A percentile compares a stretch with the other conserved stretches of the same genome.
phyloP scores from a whole-genome alignment of 495 filamentous ascomycete species.

The Cairneyella variabilis region DNA sequence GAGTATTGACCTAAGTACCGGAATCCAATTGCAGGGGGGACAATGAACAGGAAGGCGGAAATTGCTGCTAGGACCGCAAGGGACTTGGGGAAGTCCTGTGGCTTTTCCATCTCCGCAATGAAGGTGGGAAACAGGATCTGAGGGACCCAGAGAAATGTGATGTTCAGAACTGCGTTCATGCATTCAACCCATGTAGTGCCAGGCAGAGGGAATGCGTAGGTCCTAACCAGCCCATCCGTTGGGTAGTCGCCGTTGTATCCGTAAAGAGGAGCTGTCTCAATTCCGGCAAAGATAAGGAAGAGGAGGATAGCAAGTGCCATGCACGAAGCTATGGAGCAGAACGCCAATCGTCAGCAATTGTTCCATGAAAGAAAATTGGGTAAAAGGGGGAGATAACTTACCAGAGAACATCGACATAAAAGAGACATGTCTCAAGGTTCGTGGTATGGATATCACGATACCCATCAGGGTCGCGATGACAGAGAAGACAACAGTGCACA shows the following conservation, averaged over 20 bases:
- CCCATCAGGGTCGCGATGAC: slow-evolving; percentile 27
- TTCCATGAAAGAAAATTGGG: background rate
- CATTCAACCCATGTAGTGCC: slow-evolving; percentile 42
- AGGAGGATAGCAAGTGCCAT: slow-evolving; percentile 44
- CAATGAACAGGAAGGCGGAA: slow-evolving; percentile 48
- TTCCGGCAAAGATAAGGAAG: slow-evolving; percentile 43
- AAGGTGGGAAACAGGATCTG: slow-evolving; percentile 55
- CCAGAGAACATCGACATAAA: slow-evolving; percentile 44
- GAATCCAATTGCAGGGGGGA: slow-evolving; percentile 51
- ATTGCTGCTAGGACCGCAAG: slow-evolving; percentile 43
- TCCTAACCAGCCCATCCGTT: slow-evolving; percentile 34
- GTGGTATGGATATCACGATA: slow-evolving; percentile 37
- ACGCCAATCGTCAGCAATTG: background rate
- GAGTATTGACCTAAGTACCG: slow-evolving; percentile 47
- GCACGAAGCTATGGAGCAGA: slow-evolving; percentile 28
- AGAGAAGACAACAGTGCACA: slow-evolving; percentile 44
- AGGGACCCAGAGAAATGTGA: slow-evolving; percentile 44
- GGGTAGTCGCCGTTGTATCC: slow-evolving; percentile 35
- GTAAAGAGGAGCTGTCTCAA: slow-evolving; percentile 34
- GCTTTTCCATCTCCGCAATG: slow-evolving; percentile 55
- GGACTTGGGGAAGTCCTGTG: slow-evolving; percentile 53
- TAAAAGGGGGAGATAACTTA: background rate
- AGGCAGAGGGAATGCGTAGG: slow-evolving; percentile 41
- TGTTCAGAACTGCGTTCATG: slow-evolving; percentile 45
- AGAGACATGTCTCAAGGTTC: slow-evolving; percentile 39